Conservation (phyloP, 441 rosid species). For the Biscutella auriculata region DNA sequence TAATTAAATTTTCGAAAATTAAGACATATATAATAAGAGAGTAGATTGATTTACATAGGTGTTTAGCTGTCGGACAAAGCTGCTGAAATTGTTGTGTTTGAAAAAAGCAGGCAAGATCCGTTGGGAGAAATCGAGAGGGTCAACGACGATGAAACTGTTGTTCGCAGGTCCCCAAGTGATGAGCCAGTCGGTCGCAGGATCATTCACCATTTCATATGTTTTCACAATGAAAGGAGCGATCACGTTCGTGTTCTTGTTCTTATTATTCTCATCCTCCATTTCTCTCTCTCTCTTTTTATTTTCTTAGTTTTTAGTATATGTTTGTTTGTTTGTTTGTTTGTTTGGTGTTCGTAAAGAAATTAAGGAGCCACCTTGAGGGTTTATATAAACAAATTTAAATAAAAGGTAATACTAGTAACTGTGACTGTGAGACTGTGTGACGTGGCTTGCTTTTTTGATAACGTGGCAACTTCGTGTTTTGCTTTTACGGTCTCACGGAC, state of each 20-base stretch:
- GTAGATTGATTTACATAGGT: conserved; percentile 37
- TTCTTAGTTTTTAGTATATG: too few relatives aligned
- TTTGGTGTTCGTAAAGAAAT: conserved; percentile 19
- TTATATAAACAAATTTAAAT: conserved; percentile 14
- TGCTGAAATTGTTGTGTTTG: conserved; percentile 83
- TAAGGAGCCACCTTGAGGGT: conserved; percentile 4
- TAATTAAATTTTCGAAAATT: too few relatives aligned
- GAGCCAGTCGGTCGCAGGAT: conserved; percentile 45
- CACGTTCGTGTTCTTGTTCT: conserved; percentile 23
- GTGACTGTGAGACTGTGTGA: conserved; percentile 17
- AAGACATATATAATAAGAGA: too few relatives aligned
- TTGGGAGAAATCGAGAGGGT: conserved; percentile 59
- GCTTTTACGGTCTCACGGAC: background rate
- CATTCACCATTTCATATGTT: conserved; percentile 72
- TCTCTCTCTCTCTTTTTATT: background rate
- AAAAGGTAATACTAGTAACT: background rate
- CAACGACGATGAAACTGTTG: conserved; percentile 70
- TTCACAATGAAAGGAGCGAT: conserved; percentile 70
- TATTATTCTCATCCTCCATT: conserved; percentile 7
- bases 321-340: background rate
- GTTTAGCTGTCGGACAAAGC: conserved; percentile 79
- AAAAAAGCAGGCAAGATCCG: conserved; percentile 57
- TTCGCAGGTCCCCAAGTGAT: conserved; percentile 59
- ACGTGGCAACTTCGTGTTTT: conserved; percentile 6
- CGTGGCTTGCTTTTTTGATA: conserved; percentile 24